phyloP scores from a whole-genome alignment of 83 land plant genomes.

The Diphasiastrum complanatum region DNA sequence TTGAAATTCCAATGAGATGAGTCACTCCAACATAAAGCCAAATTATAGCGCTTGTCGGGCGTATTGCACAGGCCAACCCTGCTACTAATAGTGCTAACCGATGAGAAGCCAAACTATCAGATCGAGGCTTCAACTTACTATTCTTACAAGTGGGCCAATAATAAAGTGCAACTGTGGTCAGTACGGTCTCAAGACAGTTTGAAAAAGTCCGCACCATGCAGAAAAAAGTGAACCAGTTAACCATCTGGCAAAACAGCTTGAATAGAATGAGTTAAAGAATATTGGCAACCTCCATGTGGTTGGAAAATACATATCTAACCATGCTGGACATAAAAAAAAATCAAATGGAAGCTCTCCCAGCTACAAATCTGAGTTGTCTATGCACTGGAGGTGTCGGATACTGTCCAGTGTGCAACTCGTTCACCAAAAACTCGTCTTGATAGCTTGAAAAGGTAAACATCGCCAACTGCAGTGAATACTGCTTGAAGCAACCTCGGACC shows the following conservation, averaged over 20 bases:
- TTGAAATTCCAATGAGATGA: conserved; percentile 36
- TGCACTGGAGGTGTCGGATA: too few relatives aligned
- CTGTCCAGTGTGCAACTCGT: conserved; percentile 70
- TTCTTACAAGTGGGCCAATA: conserved; percentile 55
- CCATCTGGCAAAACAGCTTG: conserved; percentile 73
- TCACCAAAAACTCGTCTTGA: conserved; percentile 51
- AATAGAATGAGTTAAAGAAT: neutral
- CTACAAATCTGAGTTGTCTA: too few relatives aligned
- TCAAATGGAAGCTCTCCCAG: conserved; percentile 1
- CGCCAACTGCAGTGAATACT: conserved; percentile 80
- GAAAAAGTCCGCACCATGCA: conserved; percentile 81
- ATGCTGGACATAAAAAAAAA: neutral
- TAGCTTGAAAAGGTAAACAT: conserved; percentile 76
- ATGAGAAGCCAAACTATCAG: conserved; percentile 37
- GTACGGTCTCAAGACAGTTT: conserved; percentile 79
- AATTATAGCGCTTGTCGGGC: conserved; percentile 88
- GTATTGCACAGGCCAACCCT: conserved; percentile 77
- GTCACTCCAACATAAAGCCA: conserved; percentile 80
- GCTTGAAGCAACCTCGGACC: conserved; percentile 81
- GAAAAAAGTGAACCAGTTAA: conserved; percentile 91
- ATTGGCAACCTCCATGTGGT: neutral
- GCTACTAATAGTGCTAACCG: conserved; percentile 60
- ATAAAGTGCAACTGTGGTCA: conserved; percentile 57
- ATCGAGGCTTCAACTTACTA: conserved; percentile 8
- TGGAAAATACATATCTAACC: neutral